Conservation (phyloP, 495 filamentous ascomycete species). For the Collariella sp. region DNA sequence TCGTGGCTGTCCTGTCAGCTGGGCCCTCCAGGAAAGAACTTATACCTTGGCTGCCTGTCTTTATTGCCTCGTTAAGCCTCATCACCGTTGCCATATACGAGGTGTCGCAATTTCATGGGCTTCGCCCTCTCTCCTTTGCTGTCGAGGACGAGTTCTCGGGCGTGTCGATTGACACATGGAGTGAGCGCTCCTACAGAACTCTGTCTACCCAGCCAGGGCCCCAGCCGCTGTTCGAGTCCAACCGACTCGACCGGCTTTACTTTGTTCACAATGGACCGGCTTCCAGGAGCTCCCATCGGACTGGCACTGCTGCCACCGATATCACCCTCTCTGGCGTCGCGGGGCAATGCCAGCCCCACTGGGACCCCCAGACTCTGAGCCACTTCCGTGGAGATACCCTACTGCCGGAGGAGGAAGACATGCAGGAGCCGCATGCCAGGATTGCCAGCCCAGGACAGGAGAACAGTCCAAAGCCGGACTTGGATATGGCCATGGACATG, state of each 20-base stretch:
- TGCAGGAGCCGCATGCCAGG: background rate
- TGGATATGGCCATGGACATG: conserved; percentile 1
- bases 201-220: background rate
- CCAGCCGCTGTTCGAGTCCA: conserved; percentile 3
- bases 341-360: conserved; percentile 6
- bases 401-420: background rate
- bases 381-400: conserved; percentile 5
- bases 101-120: background rate
- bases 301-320: conserved; percentile 10
- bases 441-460: background rate
- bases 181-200: conserved; percentile 5
- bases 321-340: conserved; percentile 14
- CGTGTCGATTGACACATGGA: conserved; percentile 11
- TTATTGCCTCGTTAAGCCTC: conserved; percentile 14
- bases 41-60: conserved; percentile 23
- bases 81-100: conserved; percentile 13
- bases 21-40: conserved; percentile 13
- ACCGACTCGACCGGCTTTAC: background rate
- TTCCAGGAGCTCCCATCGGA: conserved; percentile 6
- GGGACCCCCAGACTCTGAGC: conserved; percentile 15
- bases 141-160: conserved; percentile 7
- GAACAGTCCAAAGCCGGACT: background rate
- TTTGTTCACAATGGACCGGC: conserved; percentile 16
- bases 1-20: conserved; percentile 13
- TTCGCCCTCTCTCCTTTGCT: background rate